Percentiles rank a stretch among this genome's conserved stretches.
Conservation (phyloP, 768 basidiomycete genomes). For the Strobilomyces dryophilus region DNA sequence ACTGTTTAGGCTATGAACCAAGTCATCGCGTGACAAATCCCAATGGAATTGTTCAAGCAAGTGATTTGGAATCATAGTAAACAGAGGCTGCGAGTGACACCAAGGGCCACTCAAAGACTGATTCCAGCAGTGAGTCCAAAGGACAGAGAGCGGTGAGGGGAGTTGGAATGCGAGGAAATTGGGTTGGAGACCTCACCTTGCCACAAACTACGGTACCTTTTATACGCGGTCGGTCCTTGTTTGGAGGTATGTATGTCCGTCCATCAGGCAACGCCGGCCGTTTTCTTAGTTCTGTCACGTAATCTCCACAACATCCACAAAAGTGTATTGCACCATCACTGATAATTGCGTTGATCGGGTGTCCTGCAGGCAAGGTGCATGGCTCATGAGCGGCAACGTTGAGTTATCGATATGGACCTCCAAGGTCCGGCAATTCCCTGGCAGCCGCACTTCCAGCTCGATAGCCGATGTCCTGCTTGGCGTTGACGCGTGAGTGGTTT, state of each 20-base stretch:
- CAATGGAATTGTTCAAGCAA: conserved; percentile 28
- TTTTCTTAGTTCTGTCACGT: conserved; percentile 16
- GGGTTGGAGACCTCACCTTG: background rate
- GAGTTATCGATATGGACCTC: conserved; percentile 7
- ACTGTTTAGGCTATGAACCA: conserved; percentile 63
- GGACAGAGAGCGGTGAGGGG: background rate
- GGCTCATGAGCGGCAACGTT: conserved; percentile 16
- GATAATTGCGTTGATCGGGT: conserved; percentile 23
- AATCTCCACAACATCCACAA: conserved; percentile 12
- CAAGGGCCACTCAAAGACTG: conserved; percentile 19
- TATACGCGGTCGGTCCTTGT: conserved; percentile 17
- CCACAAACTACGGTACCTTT: conserved; percentile 11
- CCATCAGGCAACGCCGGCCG: conserved; percentile 6
- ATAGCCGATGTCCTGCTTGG: conserved; percentile 21
- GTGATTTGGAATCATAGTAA: conserved; percentile 39
- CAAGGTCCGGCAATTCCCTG: conserved; percentile 16
- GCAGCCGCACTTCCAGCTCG: conserved; percentile 1
- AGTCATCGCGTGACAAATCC: conserved; percentile 33
- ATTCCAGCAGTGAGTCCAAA: conserved; percentile 11
- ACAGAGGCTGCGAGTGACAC: conserved; percentile 29
- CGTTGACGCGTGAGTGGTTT: conserved; percentile 3
- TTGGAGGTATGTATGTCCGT: too few relatives aligned
- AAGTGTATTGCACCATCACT: conserved; percentile 13
- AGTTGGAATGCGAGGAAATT: conserved; percentile 14
- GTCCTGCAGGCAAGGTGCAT: conserved; percentile 18